phyloP scores from a whole-genome alignment of 129 eudicot genomes.

The Logfia minima region DNA sequence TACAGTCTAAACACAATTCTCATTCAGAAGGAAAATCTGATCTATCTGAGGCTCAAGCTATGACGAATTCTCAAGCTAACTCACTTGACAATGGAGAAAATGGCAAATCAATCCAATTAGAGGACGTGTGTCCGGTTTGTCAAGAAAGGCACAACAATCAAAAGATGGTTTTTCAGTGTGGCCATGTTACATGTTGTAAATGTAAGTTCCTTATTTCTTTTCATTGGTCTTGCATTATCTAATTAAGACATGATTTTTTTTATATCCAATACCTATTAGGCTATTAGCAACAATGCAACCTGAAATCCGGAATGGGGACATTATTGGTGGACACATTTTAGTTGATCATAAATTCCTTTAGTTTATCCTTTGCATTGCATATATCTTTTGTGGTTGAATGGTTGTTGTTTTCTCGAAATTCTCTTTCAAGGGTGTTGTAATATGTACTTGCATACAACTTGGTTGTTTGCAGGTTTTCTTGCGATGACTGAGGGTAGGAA shows the following conservation, averaged over 20 bases:
- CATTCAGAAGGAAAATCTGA: constrained; percentile 32
- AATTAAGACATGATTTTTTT: neutral
- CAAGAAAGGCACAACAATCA: constrained; percentile 73
- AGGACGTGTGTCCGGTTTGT: constrained; percentile 83
- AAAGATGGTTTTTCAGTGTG: constrained; percentile 96
- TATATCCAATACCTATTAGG: neutral
- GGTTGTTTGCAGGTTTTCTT: constrained; percentile 66
- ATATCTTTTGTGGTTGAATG: neutral
- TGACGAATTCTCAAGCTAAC: constrained; percentile 19
- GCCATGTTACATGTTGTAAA: constrained; percentile 87
- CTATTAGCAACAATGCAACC: neutral
- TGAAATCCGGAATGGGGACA: too few relatives aligned
- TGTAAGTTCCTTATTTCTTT: constrained; percentile 52
- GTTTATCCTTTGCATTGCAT: neutral
- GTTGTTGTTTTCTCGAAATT: neutral
- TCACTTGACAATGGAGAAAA: constrained; percentile 35
- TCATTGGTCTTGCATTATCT: constrained; percentile 8
- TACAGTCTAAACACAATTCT: constrained; percentile 49
- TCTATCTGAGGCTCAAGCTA: constrained; percentile 36
- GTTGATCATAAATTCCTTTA: neutral
- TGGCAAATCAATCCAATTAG: constrained; percentile 31
- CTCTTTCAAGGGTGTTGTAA: constrained; percentile 2
- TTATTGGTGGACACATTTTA: too few relatives aligned
- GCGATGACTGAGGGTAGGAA: constrained; percentile 51
- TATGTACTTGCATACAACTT: constrained; percentile 7